Evolutionary conservation across 2,329 filamentous ascomycete species (phyloP), one percentile per base, ranked within the genome.

Genomic region (Aspergillus fumigatiaffinis): DNA sequence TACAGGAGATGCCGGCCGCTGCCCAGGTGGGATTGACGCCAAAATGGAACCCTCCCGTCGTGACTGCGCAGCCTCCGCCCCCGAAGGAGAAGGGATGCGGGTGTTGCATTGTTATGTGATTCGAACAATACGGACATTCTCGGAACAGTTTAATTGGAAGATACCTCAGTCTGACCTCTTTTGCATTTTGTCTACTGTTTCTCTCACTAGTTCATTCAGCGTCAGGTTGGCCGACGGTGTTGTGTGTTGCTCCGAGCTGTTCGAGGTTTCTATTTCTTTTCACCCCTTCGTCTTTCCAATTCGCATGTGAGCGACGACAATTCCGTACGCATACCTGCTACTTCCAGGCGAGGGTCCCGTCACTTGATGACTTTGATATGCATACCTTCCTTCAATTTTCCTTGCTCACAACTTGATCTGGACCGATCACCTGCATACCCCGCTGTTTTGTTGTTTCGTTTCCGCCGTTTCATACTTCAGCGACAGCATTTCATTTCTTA

Each of bases 341-440:
- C 20, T 23, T 28, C 28, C 20, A 53, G 51, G 56, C 35, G 28
- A 44, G 49, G 6, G 41, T 4, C 26, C 44, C n/a, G n/a, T 44
- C 26, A 41, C 50, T 52, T 55, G 32, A 58, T 32, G 52, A 55
- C 29, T 50, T 48, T 41, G 89, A 70, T 94, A 94, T 1, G 90
- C 93, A 71, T 94, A 90, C 55, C 90, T 90, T 73, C 89, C 88
- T 67, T 92, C 89, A 47, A 66, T 94, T 92, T 74, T 94, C 91
- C 74, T 88, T 87, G 72, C 90, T 91, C 65, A 94, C 82, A 25
- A 46, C 21, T 75, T 92, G 87, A 67, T 90, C 87, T 48, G n/a
- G 41, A 48, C 52, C 26, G 38, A 49, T 56, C 21, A 20, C 29
- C 35, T 52, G 49, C 41, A 55, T 55, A 50, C 41, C 32, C 32